phyloP scores from a whole-genome alignment of 345 rosid genomes.

The Gossypium mustelinum region DNA sequence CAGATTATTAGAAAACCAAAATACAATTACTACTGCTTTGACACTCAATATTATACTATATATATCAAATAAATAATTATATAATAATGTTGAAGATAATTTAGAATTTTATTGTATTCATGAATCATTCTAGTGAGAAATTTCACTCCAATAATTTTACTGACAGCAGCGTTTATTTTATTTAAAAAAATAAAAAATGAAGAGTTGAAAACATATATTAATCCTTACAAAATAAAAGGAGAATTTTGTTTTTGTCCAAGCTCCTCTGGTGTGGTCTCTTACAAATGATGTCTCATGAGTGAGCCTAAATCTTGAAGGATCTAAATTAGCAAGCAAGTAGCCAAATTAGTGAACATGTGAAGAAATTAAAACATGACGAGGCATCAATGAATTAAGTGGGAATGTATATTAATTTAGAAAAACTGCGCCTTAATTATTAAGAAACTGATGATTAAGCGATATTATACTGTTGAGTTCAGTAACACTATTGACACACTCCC shows the following conservation, averaged over 20 bases:
- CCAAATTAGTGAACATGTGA: conserved; percentile 11
- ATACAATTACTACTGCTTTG: too few species aligned
- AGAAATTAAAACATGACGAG: neutral
- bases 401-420: too few species aligned
- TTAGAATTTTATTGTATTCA: too few species aligned
- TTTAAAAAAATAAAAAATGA: neutral
- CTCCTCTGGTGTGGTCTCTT: conserved; percentile 49
- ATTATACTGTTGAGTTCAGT: conserved; percentile 40
- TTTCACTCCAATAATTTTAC: too few species aligned
- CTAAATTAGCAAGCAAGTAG: conserved; percentile 30
- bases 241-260: conserved; percentile 49
- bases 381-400: too few species aligned
- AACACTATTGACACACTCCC: conserved; percentile 18
- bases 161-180: too few species aligned
- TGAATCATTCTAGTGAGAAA: too few species aligned
- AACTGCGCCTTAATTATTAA: too few species aligned
- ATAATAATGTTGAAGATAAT: too few species aligned
- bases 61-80: too few species aligned
- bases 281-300: conserved; percentile 95
- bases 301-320: conserved; percentile 77
- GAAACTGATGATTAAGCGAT: neutral
- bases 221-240: conserved; percentile 62
- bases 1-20: too few species aligned
- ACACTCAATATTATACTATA: too few species aligned
- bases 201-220: neutral